Evolutionary conservation across 163 green algal genomes (phyloP), one percentile per base, ranked within the genome.

Genomic region (Chlamydomonas reinhardtii): DNA sequence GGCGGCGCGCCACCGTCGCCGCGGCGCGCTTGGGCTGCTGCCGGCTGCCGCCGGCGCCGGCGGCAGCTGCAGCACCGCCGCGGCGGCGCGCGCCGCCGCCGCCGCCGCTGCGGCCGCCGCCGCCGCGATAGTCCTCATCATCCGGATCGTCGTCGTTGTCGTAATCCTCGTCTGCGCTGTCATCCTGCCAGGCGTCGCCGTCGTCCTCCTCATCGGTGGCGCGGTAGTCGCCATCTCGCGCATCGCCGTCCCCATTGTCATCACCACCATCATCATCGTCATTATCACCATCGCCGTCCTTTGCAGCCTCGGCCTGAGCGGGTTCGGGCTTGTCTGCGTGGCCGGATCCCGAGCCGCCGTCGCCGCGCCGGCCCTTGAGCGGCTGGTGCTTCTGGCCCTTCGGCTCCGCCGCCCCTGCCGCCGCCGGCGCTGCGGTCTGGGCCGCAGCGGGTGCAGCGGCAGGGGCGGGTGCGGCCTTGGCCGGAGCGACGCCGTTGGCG

Each of bases 111-210:
- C 39, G 39, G 39, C 64, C n/a, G 29, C 64, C n/a, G 29, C 64
- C 64, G 27, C 29, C 29, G 39, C 64, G 64, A 24, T 35, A 34
- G 64, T 34, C 64, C 29, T 35, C 64, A 29, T 83, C 24, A 15
- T 68, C 64, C 0, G 62, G n/a, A n/a, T 48, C 35, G 19, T 83
- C 62, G 8, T 64, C 35, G 35, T 82, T 22, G 61, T 66, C 61
- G 61, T 29, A 64, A 48, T 66, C 39, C 29, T 75, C 64, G 12
- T 68, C 76, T 0, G 12, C 43, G 52, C 74, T 75, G 27, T 84
- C 76, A 39, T 84, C 64, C 25, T 84, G 64, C 24, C 64, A 59
- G 39, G 34, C 62, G n/a, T 84, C 64, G 39, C 74, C 76, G 19
- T 68, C 35, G 31, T 56, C 73, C 29, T 66, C 76, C 20, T 66